phyloP scores from a whole-genome alignment of 2,329 filamentous ascomycete species.

The Monosporascus cannonballus region DNA sequence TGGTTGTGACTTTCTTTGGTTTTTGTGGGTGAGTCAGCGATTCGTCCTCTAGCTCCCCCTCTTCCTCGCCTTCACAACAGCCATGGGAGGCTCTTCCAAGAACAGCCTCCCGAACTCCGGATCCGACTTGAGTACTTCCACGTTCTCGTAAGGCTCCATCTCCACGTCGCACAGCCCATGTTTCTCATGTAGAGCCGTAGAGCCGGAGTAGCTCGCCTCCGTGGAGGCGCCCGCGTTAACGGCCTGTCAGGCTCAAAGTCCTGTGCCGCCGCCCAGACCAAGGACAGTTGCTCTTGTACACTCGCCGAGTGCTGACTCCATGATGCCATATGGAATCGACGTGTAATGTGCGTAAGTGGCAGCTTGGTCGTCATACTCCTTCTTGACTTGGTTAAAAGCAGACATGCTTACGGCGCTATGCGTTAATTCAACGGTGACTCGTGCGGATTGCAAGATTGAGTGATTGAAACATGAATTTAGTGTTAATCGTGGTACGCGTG shows the following conservation, averaged over 20 bases:
- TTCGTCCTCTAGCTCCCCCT: neutral
- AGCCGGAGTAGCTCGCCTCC: constrained; percentile 14
- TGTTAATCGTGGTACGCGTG: too few relatives aligned
- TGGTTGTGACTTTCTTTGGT: too few relatives aligned
- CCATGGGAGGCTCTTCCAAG: constrained; percentile 13
- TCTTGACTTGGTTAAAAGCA: neutral
- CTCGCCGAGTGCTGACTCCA: constrained; percentile 20
- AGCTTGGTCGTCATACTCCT: constrained; percentile 8
- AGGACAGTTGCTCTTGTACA: constrained; percentile 18
- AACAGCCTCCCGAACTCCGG: constrained; percentile 17
- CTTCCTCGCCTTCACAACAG: constrained; percentile 14
- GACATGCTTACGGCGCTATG: neutral
- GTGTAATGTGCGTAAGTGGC: constrained; percentile 2
- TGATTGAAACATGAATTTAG: too few relatives aligned
- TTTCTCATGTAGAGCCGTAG: constrained; percentile 16
- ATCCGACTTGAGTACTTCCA: constrained; percentile 14
- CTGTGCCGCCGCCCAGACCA: constrained; percentile 26
- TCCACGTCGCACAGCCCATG: constrained; percentile 16
- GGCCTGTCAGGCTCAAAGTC: constrained; percentile 20
- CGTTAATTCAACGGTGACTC: too few relatives aligned
- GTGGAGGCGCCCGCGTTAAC: constrained; percentile 17
- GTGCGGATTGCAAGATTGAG: too few relatives aligned
- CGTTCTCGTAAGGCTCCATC: constrained; percentile 14
- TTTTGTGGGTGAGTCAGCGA: too few relatives aligned
- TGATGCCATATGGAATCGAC: constrained; percentile 5